These are phyloP conservation scores for Encephalitozoon romaleae DNA, from an alignment of 371 early-diverging fungal species.

Conservation along the genomic window DNA sequence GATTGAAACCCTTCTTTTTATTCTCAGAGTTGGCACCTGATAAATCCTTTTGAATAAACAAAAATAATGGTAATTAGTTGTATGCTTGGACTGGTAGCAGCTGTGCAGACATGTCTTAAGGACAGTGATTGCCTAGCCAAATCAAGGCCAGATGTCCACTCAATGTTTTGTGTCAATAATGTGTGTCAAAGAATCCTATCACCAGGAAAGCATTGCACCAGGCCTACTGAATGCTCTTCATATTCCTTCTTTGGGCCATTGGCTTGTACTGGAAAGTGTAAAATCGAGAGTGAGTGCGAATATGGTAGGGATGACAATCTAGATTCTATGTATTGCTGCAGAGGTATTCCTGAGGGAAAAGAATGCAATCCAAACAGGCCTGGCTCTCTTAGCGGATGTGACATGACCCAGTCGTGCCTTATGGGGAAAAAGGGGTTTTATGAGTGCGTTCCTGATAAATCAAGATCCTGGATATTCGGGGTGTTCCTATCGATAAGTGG, in stretches of 20 bases:
- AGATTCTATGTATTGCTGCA: constrained; percentile 57
- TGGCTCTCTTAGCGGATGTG: constrained; percentile 55
- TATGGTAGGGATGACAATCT: not conserved
- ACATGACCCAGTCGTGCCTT: constrained; percentile 46
- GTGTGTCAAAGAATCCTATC: constrained; percentile 54
- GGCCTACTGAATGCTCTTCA: constrained; percentile 60
- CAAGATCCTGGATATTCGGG: constrained; percentile 63
- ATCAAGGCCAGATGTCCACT: constrained; percentile 54
- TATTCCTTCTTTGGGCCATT: constrained; percentile 61
- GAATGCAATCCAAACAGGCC: constrained; percentile 58
- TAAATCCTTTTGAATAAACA: constrained; percentile 18
- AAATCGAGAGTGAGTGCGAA: constrained; percentile 45
- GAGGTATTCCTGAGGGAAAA: constrained; percentile 52
- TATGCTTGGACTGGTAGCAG: not conserved
- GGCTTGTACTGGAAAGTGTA: constrained; percentile 59
- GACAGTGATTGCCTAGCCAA: constrained; percentile 58
- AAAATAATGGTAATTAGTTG: constrained; percentile 25
- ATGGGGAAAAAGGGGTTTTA: constrained; percentile 42
- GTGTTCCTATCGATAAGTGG: constrained; percentile 67
- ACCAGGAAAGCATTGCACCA: constrained; percentile 49
- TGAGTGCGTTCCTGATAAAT: constrained; percentile 52
- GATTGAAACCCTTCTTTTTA: not conserved
- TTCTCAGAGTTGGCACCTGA: not conserved
- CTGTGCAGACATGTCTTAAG: constrained; percentile 19
- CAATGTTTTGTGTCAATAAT: constrained; percentile 58